Conservation (phyloP, 495 filamentous ascomycete species). For the Podospora sp. region DNA sequence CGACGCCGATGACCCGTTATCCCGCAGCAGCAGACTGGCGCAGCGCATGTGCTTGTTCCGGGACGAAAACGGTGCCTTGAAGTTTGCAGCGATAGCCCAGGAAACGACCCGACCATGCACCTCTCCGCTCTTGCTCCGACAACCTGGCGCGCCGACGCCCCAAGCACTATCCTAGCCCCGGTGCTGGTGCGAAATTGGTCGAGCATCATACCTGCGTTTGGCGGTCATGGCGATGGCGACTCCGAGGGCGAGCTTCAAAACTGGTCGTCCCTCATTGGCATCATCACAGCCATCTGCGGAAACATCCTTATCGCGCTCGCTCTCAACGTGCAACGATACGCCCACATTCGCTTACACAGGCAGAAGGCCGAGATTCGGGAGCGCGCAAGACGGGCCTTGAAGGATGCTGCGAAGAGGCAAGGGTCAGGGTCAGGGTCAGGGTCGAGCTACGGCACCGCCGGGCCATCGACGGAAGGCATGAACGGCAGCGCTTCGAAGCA, state of each 20-base stretch:
- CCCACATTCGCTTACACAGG: constrained; percentile 74
- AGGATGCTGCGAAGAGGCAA: constrained; percentile 21
- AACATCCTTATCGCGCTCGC: constrained; percentile 94
- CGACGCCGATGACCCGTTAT: constrained; percentile 18
- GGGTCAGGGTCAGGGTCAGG: constrained; percentile 38
- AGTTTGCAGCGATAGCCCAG: neutral
- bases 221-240: constrained; percentile 43
- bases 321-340: constrained; percentile 95
- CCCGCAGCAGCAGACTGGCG: neutral
- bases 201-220: neutral
- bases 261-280: constrained; percentile 94
- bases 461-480: constrained; percentile 13
- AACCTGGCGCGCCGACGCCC: constrained; percentile 5
- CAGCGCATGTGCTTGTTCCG: constrained; percentile 10
- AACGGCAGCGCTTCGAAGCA: constrained; percentile 34
- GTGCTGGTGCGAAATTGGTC: constrained; percentile 13
- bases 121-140: constrained; percentile 8
- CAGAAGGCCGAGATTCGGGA: constrained; percentile 43
- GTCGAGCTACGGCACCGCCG: constrained; percentile 29
- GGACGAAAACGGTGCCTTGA: constrained; percentile 9
- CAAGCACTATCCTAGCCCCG: neutral
- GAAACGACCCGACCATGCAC: constrained; percentile 22
- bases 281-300: constrained; percentile 85
- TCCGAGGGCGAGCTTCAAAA: constrained; percentile 57
- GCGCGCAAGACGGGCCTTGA: constrained; percentile 54